Evolutionary conservation across 495 filamentous ascomycete genomes (phyloP).

Genomic region (Penicillium turbatum): DNA sequence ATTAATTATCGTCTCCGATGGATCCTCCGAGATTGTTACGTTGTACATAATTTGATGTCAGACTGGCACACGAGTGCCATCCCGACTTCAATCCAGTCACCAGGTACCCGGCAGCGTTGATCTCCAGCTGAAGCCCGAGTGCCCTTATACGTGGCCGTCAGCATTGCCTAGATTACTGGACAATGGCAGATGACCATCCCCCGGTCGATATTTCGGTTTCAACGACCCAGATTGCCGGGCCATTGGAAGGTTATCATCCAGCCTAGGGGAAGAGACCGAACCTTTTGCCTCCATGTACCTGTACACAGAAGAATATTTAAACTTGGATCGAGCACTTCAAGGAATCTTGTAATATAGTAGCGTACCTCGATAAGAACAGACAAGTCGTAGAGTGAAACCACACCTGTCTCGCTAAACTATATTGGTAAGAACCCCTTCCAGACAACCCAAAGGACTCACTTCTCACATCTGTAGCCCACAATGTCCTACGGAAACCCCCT

Average conservation of each 20-base stretch:
- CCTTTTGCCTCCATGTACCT: background rate
- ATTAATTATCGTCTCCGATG: background rate
- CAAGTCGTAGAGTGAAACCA: background rate
- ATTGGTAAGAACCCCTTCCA: background rate
- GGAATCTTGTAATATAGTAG: background rate
- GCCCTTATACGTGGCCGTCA: background rate
- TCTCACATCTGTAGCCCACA: conserved; percentile 1
- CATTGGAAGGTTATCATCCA: conserved; percentile 11
- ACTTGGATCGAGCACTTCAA: background rate
- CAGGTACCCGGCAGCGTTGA: conserved; percentile 5
- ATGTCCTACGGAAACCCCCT: conserved; percentile 17
- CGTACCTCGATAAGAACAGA: background rate
- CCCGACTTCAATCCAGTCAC: conserved; percentile 2
- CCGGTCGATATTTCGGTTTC: background rate
- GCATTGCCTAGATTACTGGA: background rate
- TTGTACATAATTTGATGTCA: conserved; percentile 4
- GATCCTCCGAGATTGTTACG: background rate
- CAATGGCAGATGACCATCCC: background rate
- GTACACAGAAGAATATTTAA: background rate
- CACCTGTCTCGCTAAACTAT: background rate
- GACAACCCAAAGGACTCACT: background rate
- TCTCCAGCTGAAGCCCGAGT: background rate
- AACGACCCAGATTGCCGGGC: background rate
- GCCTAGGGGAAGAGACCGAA: conserved; percentile 5
- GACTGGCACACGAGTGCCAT: background rate